Evolutionary conservation across 768 basidiomycete genomes (phyloP).

Genomic region (Porphyrellus cyaneotinctus): DNA sequence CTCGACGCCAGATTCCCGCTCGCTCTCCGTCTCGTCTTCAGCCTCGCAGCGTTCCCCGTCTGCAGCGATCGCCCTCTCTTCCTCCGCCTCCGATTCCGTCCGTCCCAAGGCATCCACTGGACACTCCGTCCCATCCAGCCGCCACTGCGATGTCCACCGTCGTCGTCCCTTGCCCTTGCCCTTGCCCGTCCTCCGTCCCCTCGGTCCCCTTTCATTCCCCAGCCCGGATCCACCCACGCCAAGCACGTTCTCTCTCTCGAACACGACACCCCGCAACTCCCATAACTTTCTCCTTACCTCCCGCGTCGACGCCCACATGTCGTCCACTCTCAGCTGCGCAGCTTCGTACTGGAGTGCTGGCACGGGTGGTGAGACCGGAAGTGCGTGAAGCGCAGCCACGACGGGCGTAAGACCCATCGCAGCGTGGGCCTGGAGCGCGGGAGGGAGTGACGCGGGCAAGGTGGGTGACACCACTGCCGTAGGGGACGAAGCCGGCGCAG

Average conservation of each 20-base stretch:
- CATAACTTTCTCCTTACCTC: constrained; percentile 61
- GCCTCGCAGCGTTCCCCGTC: constrained; percentile 30
- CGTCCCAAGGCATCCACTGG: constrained; percentile 66
- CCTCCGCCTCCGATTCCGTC: constrained; percentile 74
- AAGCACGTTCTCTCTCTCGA: constrained; percentile 54
- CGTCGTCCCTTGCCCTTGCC: constrained; percentile 57
- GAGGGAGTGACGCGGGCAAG: not conserved
- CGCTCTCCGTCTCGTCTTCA: constrained; percentile 29
- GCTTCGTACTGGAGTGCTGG: constrained; percentile 63
- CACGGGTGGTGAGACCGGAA: constrained; percentile 24
- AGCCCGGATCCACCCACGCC: constrained; percentile 30
- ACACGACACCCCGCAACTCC: constrained; percentile 61
- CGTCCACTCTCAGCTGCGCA: constrained; percentile 60
- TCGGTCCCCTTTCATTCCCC: constrained; percentile 41
- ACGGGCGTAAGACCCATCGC: constrained; percentile 24
- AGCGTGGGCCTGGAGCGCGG: constrained; percentile 1
- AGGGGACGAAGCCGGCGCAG: not conserved
- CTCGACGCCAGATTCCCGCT: constrained; percentile 25
- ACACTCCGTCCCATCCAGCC: constrained; percentile 56
- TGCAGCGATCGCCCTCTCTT: constrained; percentile 45
- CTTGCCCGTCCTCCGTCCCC: constrained; percentile 35
- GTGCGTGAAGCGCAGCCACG: constrained; percentile 32
- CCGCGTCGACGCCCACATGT: constrained; percentile 63
- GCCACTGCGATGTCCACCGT: constrained; percentile 48
- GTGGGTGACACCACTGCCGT: not conserved